phyloP scores from a whole-genome alignment of 352 stramenopile genomes.

The Elongisporangium undulatum region DNA sequence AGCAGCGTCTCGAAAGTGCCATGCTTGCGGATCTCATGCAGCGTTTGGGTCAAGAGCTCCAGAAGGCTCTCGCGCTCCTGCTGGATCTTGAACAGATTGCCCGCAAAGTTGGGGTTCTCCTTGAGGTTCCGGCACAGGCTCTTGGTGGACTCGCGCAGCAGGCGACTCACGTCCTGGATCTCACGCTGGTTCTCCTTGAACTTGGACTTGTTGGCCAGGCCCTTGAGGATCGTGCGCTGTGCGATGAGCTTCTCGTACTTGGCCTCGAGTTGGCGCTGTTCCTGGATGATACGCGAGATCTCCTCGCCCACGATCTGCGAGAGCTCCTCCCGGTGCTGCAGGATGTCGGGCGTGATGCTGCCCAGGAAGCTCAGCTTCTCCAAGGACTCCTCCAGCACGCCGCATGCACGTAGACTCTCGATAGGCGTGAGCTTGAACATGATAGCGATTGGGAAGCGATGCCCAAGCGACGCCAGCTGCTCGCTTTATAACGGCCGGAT shows the following conservation, averaged over 20 bases:
- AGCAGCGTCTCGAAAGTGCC: conserved; percentile 75
- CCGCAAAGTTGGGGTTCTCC: conserved; percentile 91
- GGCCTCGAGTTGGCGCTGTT: conserved; percentile 82
- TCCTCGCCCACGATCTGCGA: conserved; percentile 91
- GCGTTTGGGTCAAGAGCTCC: conserved; percentile 61
- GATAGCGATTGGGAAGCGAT: conserved; percentile 16
- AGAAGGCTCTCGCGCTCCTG: conserved; percentile 83
- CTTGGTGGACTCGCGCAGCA: conserved; percentile 89
- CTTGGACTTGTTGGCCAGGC: conserved; percentile 90
- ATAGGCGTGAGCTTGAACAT: conserved; percentile 60
- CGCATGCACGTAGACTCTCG: conserved; percentile 67
- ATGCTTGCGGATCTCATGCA: conserved; percentile 66
- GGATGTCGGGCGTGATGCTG: conserved; percentile 88
- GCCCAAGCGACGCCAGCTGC: neutral
- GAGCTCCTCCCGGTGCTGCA: conserved; percentile 90
- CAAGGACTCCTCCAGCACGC: conserved; percentile 86
- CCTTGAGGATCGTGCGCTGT: conserved; percentile 83
- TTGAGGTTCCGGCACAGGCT: conserved; percentile 91
- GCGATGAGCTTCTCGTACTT: conserved; percentile 90
- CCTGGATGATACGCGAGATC: conserved; percentile 91
- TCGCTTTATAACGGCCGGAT: neutral
- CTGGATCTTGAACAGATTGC: conserved; percentile 92
- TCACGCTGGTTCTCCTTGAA: conserved; percentile 92
- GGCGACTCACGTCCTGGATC: conserved; percentile 89
- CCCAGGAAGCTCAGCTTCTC: conserved; percentile 91